Conservation (phyloP, 192 early-diverging fungal genomes). For the Physocladia obscura region DNA sequence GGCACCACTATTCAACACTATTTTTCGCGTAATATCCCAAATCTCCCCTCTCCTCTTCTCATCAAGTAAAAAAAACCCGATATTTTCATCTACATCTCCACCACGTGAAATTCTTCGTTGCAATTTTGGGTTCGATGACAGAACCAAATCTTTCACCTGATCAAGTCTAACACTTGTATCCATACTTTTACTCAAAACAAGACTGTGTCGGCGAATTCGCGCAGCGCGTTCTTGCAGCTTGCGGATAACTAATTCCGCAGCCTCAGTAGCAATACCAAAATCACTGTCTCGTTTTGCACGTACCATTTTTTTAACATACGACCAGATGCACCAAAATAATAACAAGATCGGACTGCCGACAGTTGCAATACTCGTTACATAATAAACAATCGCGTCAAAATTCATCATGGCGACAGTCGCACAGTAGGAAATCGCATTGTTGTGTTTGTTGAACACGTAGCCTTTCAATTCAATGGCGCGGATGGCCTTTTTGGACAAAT, state of each 20-base stretch:
- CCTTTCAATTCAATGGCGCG: no score
- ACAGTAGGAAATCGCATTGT: no score
- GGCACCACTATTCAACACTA: neutral
- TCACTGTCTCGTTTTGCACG: no score
- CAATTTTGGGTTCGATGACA: neutral
- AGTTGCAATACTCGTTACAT: no score
- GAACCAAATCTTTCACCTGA: slow-evolving; percentile 5
- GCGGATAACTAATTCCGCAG: neutral
- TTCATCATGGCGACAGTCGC: no score
- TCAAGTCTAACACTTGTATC: neutral
- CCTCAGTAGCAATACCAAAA: neutral
- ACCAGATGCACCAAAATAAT: no score
- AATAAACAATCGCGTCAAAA: no score
- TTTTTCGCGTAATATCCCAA: neutral
- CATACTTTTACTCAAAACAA: neutral
- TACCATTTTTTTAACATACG: no score
- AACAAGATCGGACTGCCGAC: no score
- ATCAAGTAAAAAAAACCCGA: neutral
- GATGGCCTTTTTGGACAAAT: no score
- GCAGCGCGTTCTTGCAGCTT: slow-evolving; percentile 1
- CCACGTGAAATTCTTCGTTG: slow-evolving; percentile 1
- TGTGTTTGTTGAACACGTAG: no score
- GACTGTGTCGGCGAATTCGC: neutral
- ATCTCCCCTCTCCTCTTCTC: slow-evolving; percentile 5
- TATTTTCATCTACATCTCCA: slow-evolving; percentile 2